Conservation (phyloP, 495 filamentous ascomycete genomes). For the Penicillium riverlandense region DNA sequence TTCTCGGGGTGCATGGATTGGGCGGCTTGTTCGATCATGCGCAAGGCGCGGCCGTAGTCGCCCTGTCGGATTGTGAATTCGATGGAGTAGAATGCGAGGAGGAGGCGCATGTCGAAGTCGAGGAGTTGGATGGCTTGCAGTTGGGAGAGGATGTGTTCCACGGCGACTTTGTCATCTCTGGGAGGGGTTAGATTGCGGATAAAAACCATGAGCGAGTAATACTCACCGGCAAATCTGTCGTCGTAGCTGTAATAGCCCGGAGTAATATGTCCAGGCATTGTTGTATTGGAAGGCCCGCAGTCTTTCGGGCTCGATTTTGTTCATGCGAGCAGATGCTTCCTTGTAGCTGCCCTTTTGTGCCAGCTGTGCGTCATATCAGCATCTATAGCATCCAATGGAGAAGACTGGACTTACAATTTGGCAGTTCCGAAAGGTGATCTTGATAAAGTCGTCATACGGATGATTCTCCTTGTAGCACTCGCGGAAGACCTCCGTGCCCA, state of each 20-base stretch:
- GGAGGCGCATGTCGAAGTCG: slow-evolving; percentile 65
- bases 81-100: slow-evolving; percentile 62
- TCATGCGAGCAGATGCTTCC: slow-evolving; percentile 58
- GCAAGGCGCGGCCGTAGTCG: slow-evolving; percentile 57
- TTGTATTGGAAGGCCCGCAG: slow-evolving; percentile 70
- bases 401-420: slow-evolving; percentile 37
- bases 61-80: slow-evolving; percentile 61
- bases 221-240: slow-evolving; percentile 58
- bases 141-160: slow-evolving; percentile 57
- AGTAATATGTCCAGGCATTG: slow-evolving; percentile 72
- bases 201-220: neutral
- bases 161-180: slow-evolving; percentile 60
- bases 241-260: slow-evolving; percentile 63
- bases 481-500: slow-evolving; percentile 69
- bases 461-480: slow-evolving; percentile 59
- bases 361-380: slow-evolving; percentile 25
- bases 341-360: slow-evolving; percentile 63
- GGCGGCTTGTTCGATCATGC: slow-evolving; percentile 60
- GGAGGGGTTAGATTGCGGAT: neutral
- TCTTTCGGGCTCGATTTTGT: slow-evolving; percentile 56
- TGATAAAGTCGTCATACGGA: slow-evolving; percentile 72
- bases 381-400: neutral
- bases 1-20: slow-evolving; percentile 57
- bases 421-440: slow-evolving; percentile 52
- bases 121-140: slow-evolving; percentile 47